Evolutionary conservation across 768 basidiomycete genomes (phyloP), one percentile per base, ranked within the genome.

Genomic region (Sporobolomyces roseus): DNA sequence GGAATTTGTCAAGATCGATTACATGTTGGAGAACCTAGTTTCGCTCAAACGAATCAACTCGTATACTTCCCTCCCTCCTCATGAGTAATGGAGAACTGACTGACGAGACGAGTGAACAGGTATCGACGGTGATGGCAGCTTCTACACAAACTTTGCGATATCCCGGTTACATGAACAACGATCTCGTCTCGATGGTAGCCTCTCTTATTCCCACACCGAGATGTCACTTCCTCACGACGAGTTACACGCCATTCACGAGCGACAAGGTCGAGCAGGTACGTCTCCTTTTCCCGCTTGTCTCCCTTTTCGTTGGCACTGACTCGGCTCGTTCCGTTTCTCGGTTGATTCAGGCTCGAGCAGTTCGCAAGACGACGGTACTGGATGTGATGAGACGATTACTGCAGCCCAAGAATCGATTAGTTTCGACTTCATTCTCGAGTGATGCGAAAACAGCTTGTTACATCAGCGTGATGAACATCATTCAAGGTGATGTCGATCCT

Each of bases 151-250:
- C 94, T 19, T 84, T 99, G 30, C 86, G 94, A 75, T 99, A 96
- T 80, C 94, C 94, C 0, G 91, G 92, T 56, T 97, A 97, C 79
- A 98, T 97, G 93, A 97, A 98, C 82, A 99, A 97, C 75, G 94
- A 99, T 77, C 85, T 98, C 43, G 93, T 97, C 72, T 91, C 93
- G 32, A 93, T 99, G 71, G 88, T 98, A 63, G 93, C 94, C 9
- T 92, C 91, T 21, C 84, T 99, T 60, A 97, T 99, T 72, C 94
- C 94, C 3, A 97, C 94, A 4, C 94, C 94, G 32, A 84, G 93
- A 56, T 97, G 93, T 77, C 94, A 99, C 79, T 97, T 97, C 83
- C 84, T 99, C 58, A 94, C 93, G 90, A 98, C 96, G 14, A 92
- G 92, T 19, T 99, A 98, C 76, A 99, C 96, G 10, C 96, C 96